Base-by-base conservation (phyloP, 805 yeast genomes). In the Wickerhamiella slavikovae region DNA sequence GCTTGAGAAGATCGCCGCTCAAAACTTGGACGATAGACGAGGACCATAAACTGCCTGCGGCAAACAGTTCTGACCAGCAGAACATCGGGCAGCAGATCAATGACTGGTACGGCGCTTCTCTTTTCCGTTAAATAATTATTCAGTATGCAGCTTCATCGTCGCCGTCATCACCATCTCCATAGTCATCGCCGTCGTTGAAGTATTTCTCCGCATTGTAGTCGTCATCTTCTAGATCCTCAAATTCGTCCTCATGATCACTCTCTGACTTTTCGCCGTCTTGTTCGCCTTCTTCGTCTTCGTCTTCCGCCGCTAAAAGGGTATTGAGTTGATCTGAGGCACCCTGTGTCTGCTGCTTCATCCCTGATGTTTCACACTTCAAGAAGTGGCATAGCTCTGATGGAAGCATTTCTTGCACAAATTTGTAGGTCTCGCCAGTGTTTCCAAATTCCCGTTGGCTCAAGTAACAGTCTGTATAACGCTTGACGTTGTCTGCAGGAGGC, bases 401-500 rank as follows among this genome's bases (percentile, higher is more conserved):
- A 45, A 80, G 75, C 38, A 77, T 61, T 31, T 66, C 68, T 6
- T 68, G 43, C 32, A 64, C 63, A 47, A 71, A 78, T 2, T 92
- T 91, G 52, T 76, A 82, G 30, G 75, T 82, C 36, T 71, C 74
- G 6, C 74, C 64, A 2, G 83, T 70, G 29, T 72, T 62, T 1
- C 80, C 79, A 11, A 72, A 64, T 42, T 65, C 68, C 32, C 77
- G 64, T 41, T 68, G 69, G 47, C 73, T 73, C 38, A 72, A 57
- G 51, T 77, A 83, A 47, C 60, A 62, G 49, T 83, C 95, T 2
- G 91, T 69, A 46, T 79, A 79, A 42, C 95, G 62, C 45, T 71
- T 67, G 25, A 83, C 64, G 2, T 85, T 82, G 46, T 78, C 93
- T 31, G 60, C 29, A 3, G 33, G 22, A 13, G 25, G 29, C 11